phyloP scores from a whole-genome alignment of 345 rosid genomes.

The Melaleuca alternifolia region DNA sequence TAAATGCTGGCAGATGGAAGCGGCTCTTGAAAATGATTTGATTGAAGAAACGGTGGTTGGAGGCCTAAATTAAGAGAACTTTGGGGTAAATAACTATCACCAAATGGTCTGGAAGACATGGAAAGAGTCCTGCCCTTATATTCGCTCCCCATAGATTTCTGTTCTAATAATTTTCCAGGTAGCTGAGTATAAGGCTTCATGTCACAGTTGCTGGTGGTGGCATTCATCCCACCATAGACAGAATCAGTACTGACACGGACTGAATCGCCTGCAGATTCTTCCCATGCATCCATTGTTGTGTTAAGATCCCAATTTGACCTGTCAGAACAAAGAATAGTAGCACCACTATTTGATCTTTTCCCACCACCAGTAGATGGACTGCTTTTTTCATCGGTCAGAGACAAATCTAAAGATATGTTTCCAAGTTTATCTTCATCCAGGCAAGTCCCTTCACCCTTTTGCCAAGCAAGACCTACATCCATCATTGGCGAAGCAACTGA shows the following conservation, averaged over 20 bases:
- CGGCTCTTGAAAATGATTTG: conserved; percentile 12
- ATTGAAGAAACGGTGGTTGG: conserved; percentile 14
- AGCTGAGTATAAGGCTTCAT: conserved; percentile 11
- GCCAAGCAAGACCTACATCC: conserved; percentile 6
- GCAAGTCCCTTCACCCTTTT: conserved; percentile 10
- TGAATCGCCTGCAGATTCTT: conserved; percentile 24
- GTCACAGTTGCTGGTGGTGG: conserved; percentile 8
- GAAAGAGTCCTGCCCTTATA: conserved; percentile 1
- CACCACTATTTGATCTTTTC: conserved; percentile 5
- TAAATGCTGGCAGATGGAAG: conserved; percentile 14
- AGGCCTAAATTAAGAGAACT: conserved; percentile 52
- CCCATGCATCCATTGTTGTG: conserved; percentile 86
- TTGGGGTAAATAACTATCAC: conserved; percentile 6
- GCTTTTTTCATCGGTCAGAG: conserved; percentile 34
- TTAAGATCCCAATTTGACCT: conserved; percentile 86
- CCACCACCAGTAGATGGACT: conserved; percentile 5
- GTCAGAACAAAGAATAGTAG: conserved; percentile 9
- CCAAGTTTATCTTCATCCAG: conserved; percentile 12
- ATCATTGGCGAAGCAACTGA: conserved; percentile 16
- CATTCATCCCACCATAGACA: conserved; percentile 3
- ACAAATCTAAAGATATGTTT: conserved; percentile 34
- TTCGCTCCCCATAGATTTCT: conserved; percentile 8
- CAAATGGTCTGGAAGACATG: conserved; percentile 7
- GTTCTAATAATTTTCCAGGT: conserved; percentile 9
- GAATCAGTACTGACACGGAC: conserved; percentile 12